A percentile compares a stretch with the other conserved stretches of the same genome.
Conservation (phyloP, 805 yeast genomes). For the Ogataea paraovalis region DNA sequence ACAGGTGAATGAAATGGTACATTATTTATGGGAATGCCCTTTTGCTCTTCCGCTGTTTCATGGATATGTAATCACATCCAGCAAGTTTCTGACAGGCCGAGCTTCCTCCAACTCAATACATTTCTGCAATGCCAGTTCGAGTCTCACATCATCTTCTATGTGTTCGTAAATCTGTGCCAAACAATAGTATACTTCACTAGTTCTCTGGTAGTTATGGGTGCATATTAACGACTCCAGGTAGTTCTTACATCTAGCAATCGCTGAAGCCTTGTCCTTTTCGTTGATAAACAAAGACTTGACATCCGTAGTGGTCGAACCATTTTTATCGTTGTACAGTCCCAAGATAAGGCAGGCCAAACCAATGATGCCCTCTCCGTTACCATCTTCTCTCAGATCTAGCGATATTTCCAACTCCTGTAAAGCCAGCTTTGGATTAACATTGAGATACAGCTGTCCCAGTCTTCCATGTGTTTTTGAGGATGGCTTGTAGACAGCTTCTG, state of each 20-base stretch:
- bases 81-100: conserved; percentile 46
- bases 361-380: conserved; percentile 47
- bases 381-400: conserved; percentile 41
- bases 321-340: conserved; percentile 16
- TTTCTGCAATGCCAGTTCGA: conserved; percentile 53
- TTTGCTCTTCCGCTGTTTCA: not conserved
- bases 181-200: conserved; percentile 65
- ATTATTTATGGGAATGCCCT: not conserved
- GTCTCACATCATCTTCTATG: conserved; percentile 44
- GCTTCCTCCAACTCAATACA: conserved; percentile 61
- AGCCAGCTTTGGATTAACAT: conserved; percentile 36
- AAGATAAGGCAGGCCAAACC: conserved; percentile 52
- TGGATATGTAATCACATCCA: conserved; percentile 10
- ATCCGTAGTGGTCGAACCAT: conserved; percentile 2
- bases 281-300: conserved; percentile 43
- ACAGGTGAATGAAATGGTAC: not conserved
- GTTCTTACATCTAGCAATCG: conserved; percentile 51
- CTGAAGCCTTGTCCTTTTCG: conserved; percentile 54
- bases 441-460: conserved; percentile 42
- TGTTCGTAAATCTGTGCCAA: conserved; percentile 61
- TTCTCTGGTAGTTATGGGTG: conserved; percentile 39
- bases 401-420: conserved; percentile 64
- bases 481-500: conserved; percentile 46
- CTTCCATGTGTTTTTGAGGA: conserved; percentile 47
- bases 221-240: conserved; percentile 37